Evolutionary conservation across 2,329 filamentous ascomycete genomes (phyloP), one percentile per base, ranked within the genome.

Genomic region (Colletotrichum liaoningense): DNA sequence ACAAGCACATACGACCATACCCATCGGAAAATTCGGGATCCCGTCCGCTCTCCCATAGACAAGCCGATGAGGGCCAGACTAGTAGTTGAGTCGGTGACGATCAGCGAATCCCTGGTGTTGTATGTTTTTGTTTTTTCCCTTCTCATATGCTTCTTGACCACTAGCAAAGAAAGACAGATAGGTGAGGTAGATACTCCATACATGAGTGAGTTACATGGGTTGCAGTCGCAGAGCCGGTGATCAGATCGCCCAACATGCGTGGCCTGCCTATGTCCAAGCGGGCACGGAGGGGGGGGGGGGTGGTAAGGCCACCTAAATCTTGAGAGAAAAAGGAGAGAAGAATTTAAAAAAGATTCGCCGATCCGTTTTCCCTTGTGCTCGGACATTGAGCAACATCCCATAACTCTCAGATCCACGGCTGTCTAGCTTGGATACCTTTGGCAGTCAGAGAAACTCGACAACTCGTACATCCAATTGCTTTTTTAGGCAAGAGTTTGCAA

Each of bases 241-340:
- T 69, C 64, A 63, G 69, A 72, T 72, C 64, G 69, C 65, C 64
- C 19, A 28, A 19, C 14, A 19, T 8, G 16, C 38, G 38, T 42
- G 55, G 69, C 64, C 54, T 24, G 19, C n/a, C 54, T 22, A 26
- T 24, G 19, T 57, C 63, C 35, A 42, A 42, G 35, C 14, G 33
- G 33, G 33, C 4, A 35, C 33, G 33, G 33, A 35, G 38, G 38
- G 14, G 5, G 11, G 2, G 6, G 35, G 38, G 38, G 14, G 16
- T n/a, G 30, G 30, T 33, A 46, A n/a, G 30, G 64, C 58, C n/a
- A n/a, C n/a, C n/a, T n/a, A 58, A 49, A 35, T 52, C 49, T n/a
- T 9, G 14, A 62, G 69, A 63, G 54, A 11, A 22, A 49, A 49
- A 8, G 14, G 14, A 42, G 19, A 42, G 16, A 42, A 42, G 14